These are phyloP conservation scores for Aspergillus proliferans DNA, from an alignment of 2,329 filamentous ascomycete genomes.

Conservation along the genomic window DNA sequence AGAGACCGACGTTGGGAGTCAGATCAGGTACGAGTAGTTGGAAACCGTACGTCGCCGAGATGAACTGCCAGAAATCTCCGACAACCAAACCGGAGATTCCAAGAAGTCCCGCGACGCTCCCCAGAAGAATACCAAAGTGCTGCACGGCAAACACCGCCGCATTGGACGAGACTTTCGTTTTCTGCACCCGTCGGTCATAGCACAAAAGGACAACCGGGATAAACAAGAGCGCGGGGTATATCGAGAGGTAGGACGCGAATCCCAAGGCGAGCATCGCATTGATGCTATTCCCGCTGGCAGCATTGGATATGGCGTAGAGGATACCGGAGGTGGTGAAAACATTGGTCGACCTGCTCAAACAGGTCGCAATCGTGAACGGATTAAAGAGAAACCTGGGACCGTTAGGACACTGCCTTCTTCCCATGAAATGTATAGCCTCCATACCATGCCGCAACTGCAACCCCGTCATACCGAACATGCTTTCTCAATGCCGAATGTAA, in stretches of 20 bases:
- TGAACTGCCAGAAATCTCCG: constrained; percentile 76
- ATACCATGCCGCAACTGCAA: constrained; percentile 73
- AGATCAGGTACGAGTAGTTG: constrained; percentile 86
- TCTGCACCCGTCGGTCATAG: constrained; percentile 57
- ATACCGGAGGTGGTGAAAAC: constrained; percentile 86
- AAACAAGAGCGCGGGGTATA: constrained; percentile 83
- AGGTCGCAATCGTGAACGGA: constrained; percentile 86
- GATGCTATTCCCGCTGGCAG: constrained; percentile 64
- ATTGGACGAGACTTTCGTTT: constrained; percentile 25
- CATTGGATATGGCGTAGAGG: constrained; percentile 74
- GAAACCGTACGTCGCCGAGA: constrained; percentile 84
- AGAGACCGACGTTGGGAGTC: constrained; percentile 89
- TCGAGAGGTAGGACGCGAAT: constrained; percentile 81
- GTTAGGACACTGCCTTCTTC: constrained; percentile 1
- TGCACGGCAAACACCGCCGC: constrained; percentile 47
- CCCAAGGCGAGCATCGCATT: constrained; percentile 78
- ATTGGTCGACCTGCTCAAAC: constrained; percentile 80
- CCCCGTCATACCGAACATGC: constrained; percentile 65
- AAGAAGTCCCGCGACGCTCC: constrained; percentile 58
- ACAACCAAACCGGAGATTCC: constrained; percentile 67
- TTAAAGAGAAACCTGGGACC: constrained; percentile 78
- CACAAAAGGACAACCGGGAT: constrained; percentile 75
- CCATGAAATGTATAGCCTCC: constrained; percentile 15
- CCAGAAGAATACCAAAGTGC: constrained; percentile 49
- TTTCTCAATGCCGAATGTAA: constrained; percentile 74